Percentiles rank a stretch among this genome's conserved stretches.
These are phyloP conservation scores for Boeremia exigua DNA, from an alignment of 2,329 filamentous ascomycete species.

Conservation along the genomic window DNA sequence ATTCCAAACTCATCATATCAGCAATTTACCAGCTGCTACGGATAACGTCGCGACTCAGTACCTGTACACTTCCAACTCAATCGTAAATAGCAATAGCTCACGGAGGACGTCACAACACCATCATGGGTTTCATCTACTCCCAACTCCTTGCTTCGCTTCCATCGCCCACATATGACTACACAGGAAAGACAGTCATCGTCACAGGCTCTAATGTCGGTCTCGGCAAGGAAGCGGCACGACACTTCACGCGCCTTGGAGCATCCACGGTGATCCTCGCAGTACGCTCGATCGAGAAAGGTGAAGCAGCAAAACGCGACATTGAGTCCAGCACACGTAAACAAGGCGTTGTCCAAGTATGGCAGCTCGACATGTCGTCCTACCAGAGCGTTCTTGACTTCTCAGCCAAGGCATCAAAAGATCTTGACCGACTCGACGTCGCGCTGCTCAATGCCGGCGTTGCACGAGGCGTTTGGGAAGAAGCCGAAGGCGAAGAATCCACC, in stretches of 20 bases:
- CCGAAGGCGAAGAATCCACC: constrained; percentile 43
- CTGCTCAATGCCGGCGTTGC: constrained; percentile 45
- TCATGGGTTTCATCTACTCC: constrained; percentile 9
- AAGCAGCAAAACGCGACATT: constrained; percentile 34
- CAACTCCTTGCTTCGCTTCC: constrained; percentile 43
- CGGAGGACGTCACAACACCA: not conserved
- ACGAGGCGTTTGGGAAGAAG: constrained; percentile 19
- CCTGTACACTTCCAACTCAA: not conserved
- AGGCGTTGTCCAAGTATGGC: constrained; percentile 31
- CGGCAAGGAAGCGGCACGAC: constrained; percentile 38
- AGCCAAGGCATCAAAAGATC: constrained; percentile 23
- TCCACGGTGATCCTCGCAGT: constrained; percentile 41
- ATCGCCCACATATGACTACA: constrained; percentile 19
- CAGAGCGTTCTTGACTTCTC: constrained; percentile 26
- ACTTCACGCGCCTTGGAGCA: constrained; percentile 33
- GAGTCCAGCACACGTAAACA: constrained; percentile 16
- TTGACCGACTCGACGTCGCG: constrained; percentile 37
- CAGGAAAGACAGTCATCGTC: constrained; percentile 50
- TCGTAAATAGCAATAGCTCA: not conserved
- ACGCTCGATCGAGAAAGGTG: constrained; percentile 37
- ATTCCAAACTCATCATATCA: too few species aligned
- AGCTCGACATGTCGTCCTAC: constrained; percentile 33
- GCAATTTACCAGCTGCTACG: too few species aligned
- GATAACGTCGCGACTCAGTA: not conserved
- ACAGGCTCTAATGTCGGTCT: constrained; percentile 47